Percentiles rank a stretch among this genome's conserved stretches.
These are phyloP conservation scores for Prunus armeniaca DNA, from an alignment of 306 rosid species.

Conservation along the genomic window DNA sequence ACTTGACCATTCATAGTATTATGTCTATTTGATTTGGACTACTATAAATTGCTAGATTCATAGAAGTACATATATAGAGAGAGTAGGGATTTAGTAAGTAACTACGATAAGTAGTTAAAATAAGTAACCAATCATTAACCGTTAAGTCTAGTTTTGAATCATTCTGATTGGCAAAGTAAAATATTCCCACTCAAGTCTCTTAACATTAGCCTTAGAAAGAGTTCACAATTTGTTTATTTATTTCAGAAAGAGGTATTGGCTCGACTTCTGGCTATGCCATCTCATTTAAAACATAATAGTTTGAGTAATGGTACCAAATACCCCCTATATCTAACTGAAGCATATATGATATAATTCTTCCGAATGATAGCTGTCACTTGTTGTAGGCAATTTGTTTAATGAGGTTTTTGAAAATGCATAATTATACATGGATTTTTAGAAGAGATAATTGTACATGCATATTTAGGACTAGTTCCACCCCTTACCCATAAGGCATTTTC, in stretches of 20 bases:
- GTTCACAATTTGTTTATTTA: neutral
- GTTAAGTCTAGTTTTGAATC: neutral
- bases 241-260: neutral
- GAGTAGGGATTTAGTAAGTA: neutral
- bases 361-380: neutral
- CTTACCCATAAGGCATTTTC: no score
- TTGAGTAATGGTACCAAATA: no score
- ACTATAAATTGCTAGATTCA: neutral
- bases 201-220: neutral
- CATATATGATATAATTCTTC: neutral
- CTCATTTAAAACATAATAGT: no score
- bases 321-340: neutral
- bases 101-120: neutral
- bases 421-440: no score
- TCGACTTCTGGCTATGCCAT: no score
- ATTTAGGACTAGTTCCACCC: no score
- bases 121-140: neutral
- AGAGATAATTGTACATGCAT: no score
- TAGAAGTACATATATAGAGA: neutral
- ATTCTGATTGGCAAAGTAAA: neutral
- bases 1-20: neutral
- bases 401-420: neutral
- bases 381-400: neutral
- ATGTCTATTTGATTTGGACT: neutral
- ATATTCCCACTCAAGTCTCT: neutral